Percentiles rank a stretch among this genome's conserved stretches.
These are phyloP conservation scores for Aspergillus sp. DNA, from an alignment of 2,329 filamentous ascomycete genomes.

Conservation along the genomic window DNA sequence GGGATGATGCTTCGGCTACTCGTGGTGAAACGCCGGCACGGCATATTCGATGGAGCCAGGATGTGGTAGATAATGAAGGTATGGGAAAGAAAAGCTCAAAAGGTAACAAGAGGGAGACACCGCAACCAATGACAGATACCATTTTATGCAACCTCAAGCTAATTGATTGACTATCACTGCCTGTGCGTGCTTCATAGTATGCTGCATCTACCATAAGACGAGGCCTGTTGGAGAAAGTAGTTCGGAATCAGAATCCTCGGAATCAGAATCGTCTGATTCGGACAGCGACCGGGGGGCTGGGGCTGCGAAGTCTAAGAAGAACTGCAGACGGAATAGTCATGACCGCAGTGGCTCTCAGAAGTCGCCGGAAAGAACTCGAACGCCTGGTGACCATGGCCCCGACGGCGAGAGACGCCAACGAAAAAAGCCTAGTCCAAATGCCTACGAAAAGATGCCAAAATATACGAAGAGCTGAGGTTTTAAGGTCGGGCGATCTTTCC, in stretches of 20 bases:
- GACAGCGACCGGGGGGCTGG: conserved; percentile 43
- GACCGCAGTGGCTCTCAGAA: background rate
- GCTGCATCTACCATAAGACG: conserved; percentile 95
- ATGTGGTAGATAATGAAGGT: conserved; percentile 93
- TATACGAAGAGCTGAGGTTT: conserved; percentile 19
- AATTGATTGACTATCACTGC: background rate
- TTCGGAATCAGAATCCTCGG: conserved; percentile 49
- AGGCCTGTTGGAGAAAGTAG: conserved; percentile 80
- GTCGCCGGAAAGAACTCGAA: conserved; percentile 8
- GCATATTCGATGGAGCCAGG: conserved; percentile 87
- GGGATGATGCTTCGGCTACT: conserved; percentile 15
- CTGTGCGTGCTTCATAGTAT: conserved; percentile 60
- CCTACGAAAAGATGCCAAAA: conserved; percentile 49
- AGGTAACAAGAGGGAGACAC: conserved; percentile 53
- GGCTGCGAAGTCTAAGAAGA: conserved; percentile 25
- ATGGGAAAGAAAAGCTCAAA: conserved; percentile 93
- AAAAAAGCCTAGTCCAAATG: conserved; percentile 46
- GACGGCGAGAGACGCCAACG: conserved; percentile 25
- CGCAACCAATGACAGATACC: background rate
- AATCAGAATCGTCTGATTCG: conserved; percentile 56
- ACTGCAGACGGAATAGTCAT: conserved; percentile 19
- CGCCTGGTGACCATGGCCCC: conserved; percentile 20
- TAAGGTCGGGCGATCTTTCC: background rate
- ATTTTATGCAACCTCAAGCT: background rate
- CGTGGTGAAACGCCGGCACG: conserved; percentile 44